These are phyloP conservation scores for Hypholoma fasciculare DNA, from an alignment of 768 basidiomycete species.

Conservation along the genomic window DNA sequence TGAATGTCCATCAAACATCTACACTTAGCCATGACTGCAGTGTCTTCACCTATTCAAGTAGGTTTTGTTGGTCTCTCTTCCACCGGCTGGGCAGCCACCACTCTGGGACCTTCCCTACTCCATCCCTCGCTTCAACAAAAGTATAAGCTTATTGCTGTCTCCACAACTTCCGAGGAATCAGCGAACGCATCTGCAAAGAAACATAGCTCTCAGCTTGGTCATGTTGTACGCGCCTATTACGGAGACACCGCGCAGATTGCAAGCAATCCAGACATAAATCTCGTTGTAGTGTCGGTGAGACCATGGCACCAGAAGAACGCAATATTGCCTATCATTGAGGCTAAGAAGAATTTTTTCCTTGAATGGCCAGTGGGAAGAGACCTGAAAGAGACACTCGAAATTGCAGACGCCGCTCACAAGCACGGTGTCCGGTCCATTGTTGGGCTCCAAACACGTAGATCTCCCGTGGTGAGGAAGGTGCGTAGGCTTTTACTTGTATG, in stretches of 20 bases:
- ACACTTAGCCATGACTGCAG: no score
- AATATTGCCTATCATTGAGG: constrained; percentile 32
- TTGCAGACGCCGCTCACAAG: constrained; percentile 30
- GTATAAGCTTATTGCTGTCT: constrained; percentile 33
- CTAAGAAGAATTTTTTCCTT: constrained; percentile 38
- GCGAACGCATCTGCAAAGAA: constrained; percentile 30
- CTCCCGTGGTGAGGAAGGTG: constrained; percentile 29
- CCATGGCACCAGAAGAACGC: constrained; percentile 28
- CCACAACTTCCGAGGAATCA: constrained; percentile 31
- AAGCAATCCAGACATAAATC: constrained; percentile 34
- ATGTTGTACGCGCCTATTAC: constrained; percentile 31
- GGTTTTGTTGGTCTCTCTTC: constrained; percentile 35
- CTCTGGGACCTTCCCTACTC: constrained; percentile 25
- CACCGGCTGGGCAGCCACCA: constrained; percentile 30
- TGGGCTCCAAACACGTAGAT: constrained; percentile 34
- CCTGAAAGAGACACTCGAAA: constrained; percentile 29
- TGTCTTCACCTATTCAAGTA: constrained; percentile 13
- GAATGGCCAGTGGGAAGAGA: constrained; percentile 39
- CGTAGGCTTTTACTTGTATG: background rate
- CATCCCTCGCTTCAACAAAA: constrained; percentile 15
- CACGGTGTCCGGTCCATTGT: constrained; percentile 31
- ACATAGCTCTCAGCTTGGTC: constrained; percentile 22
- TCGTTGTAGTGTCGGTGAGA: constrained; percentile 36
- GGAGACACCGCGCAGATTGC: constrained; percentile 31
- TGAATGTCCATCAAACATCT: no score